Evolutionary conservation across 2,329 filamentous ascomycete genomes (phyloP).

Genomic region (Apiospora saccharicola): DNA sequence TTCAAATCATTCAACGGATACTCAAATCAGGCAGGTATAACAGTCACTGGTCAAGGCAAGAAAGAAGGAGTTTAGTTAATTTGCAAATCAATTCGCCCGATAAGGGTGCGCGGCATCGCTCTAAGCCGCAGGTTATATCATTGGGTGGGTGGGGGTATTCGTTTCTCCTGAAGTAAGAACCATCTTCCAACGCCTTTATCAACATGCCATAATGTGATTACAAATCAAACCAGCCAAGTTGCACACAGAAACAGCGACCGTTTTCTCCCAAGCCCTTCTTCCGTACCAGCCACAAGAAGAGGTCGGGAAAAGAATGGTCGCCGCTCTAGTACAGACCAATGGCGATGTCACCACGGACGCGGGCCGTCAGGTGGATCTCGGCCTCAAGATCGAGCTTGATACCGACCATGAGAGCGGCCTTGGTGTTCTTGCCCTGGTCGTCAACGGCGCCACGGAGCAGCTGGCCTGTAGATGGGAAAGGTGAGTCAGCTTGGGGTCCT

Average conservation of each 20-base stretch:
- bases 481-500: not conserved
- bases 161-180: slow-evolving; percentile 18
- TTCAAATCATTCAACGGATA: not conserved
- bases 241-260: not conserved
- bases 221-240: slow-evolving; percentile 15
- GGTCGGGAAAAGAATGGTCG: not conserved
- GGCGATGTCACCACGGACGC: slow-evolving; percentile 67
- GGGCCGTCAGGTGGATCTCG: slow-evolving; percentile 67
- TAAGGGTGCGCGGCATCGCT: slow-evolving; percentile 17
- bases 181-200: slow-evolving; percentile 13
- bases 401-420: slow-evolving; percentile 64
- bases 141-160: not conserved
- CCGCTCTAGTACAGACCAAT: slow-evolving; percentile 60
- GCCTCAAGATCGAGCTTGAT: slow-evolving; percentile 71
- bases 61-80: not conserved
- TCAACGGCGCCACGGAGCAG: slow-evolving; percentile 65
- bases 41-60: not conserved
- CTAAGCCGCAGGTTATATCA: slow-evolving; percentile 17
- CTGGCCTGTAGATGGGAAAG: slow-evolving; percentile 47
- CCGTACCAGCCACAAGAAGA: not conserved
- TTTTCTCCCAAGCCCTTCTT: not conserved
- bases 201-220: slow-evolving; percentile 14
- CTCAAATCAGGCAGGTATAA: not conserved
- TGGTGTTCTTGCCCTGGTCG: slow-evolving; percentile 63
- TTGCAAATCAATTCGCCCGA: slow-evolving; percentile 21